Base-by-base conservation (phyloP, 2,329 filamentous ascomycete species). In the Colletotrichum melonis region DNA sequence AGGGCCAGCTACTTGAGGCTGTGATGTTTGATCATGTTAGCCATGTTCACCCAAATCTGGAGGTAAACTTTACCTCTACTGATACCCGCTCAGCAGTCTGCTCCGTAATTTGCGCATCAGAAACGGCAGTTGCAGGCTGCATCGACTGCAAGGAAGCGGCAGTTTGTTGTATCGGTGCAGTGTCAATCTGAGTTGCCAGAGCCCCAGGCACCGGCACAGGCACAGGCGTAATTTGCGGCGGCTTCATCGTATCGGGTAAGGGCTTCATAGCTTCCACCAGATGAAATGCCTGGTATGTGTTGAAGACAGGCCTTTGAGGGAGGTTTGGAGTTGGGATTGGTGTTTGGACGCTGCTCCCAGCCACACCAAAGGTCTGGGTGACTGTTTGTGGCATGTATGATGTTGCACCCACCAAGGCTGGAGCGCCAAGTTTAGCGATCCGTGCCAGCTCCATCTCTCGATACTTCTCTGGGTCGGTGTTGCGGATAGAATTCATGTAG, bases 401-500 rank as follows among this genome's bases (percentile, higher is more conserved):
- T 35, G 42, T 57, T 24, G 30, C 52, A 28, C 14, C 35, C 32
- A 24, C 19, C 26, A 55, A 52, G 19, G 55, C 30, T 26, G 30
- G 28, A 26, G 57, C 22, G 46, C 32, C 30, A 12, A 52, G 62
- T 60, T 30, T 57, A 30, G 42, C 42, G n/a, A 57, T 24, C 8
- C 57, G 56, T 63, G 74, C 66, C 26, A 75, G 72, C 65, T 75
- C 78, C 32, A 74, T 52, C 60, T 74, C 78, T 42, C 72, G 72
- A 46, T 80, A 84, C 49, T 79, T 79, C 11, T 74, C 77, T 1
- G 82, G 83, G 32, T 85, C 76, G 3, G 76, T 79, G 54, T 75
- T n/a, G 2, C 82, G 80, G 32, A 84, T 77, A 3, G 75, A 74
- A 52, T 83, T 80, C 72, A 82, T 35, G n/a, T 78, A 77, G 24